A percentile compares a stretch with the other conserved stretches of the same genome.
Conservation (phyloP, 2,329 filamentous ascomycete species). For the Alternaria brassicicola region DNA sequence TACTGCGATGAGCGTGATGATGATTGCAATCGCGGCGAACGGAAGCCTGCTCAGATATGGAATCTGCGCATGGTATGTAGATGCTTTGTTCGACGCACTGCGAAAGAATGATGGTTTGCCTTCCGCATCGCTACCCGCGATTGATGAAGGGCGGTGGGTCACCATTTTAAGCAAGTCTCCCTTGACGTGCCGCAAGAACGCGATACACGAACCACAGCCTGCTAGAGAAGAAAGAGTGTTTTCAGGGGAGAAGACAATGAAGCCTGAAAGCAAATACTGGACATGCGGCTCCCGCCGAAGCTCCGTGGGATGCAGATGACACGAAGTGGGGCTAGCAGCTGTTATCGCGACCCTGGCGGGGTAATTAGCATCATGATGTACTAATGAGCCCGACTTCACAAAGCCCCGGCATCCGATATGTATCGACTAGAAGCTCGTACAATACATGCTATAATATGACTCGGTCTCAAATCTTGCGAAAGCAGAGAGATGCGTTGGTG, state of each 20-base stretch:
- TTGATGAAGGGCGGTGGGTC: constrained; percentile 13
- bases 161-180: too few relatives aligned
- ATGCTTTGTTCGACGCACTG: constrained; percentile 46
- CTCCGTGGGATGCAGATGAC: constrained; percentile 22
- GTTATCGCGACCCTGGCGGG: constrained; percentile 25
- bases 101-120: constrained; percentile 28
- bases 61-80: constrained; percentile 57
- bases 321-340: constrained; percentile 24
- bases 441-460: neutral
- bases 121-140: constrained; percentile 15
- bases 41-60: constrained; percentile 64
- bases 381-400: constrained; percentile 13
- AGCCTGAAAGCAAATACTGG: neutral
- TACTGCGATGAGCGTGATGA: constrained; percentile 58
- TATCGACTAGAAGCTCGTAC: neutral
- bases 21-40: constrained; percentile 63
- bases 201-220: neutral
- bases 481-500: constrained; percentile 89
- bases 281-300: neutral
- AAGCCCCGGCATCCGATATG: neutral
- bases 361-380: constrained; percentile 22
- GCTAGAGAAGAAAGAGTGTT: neutral
- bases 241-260: neutral
- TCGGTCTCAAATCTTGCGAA: constrained; percentile 55
- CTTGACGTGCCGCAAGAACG: too few relatives aligned